Base-by-base conservation (phyloP, 179 eudicot genomes). In the Dionaea muscipula region DNA sequence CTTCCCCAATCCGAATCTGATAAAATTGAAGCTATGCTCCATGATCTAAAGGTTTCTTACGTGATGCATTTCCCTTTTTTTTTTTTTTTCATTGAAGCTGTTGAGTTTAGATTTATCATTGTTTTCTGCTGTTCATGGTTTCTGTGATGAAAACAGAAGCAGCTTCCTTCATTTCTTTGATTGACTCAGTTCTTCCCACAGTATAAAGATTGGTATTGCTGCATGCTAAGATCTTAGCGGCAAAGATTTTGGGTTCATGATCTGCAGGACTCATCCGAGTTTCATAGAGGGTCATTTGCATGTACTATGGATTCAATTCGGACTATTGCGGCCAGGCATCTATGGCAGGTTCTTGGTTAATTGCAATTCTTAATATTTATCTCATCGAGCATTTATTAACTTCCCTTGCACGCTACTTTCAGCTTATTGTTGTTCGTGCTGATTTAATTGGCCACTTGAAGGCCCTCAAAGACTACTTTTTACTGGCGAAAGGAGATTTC, bases 401-500 rank as follows among this genome's bases (percentile, higher is more conserved):
- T 48, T 38, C 68, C 60, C 27, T 63, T 53, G 15, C 26, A 41
- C 46, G 51, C 41, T 56, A 53, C 55, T 33, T 78, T 73, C 83
- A 93, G 99, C 95, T 93, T 78, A 95, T 93, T 51, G 96, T 93
- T 54, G 94, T 93, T 51, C 95, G 94, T 58, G 99, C 96, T 33
- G 85, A 93, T 76, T 71, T 93, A 59, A 83, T 85, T 78, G 99
- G 99, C 59, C 99, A 93, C 65, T 74, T 93, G 59, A 93, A 77
- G 78, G 96, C 99, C 61, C 93, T 88, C 20, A 93, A 85, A 69
- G 96, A 93, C 72, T 93, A 93, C 71, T 93, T 88, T 73, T 83
- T 93, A 61, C 57, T 93, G 71, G 99, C 96, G 20, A 93, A 93
- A 67, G 99, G 96, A 23, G 99, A 93, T 72, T 85, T 93, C 66